Evolutionary conservation across 768 basidiomycete species (phyloP), one percentile per base, ranked within the genome.

Genomic region (Phylloporus arenicola): DNA sequence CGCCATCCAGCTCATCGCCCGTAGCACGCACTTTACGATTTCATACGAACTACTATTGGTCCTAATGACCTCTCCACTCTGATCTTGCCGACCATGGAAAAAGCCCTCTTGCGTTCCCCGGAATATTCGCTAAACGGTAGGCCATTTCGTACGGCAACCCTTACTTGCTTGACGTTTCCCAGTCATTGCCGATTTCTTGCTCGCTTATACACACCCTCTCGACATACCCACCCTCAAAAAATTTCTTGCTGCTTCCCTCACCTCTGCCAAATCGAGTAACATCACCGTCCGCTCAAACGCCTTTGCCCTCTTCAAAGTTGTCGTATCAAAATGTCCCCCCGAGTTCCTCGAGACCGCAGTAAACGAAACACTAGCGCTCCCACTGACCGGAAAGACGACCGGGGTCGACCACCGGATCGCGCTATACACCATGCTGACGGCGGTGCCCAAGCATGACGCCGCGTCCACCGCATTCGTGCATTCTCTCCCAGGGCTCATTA

Each of bases 391-490:
- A 19, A 99, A 96, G 73, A 89, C 92, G 0, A 71, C 84, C 1
- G 91, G 92, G 2, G 78, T 88, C 2, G 95, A 95, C 49, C 92
- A 98, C 64, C 83, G 94, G 16, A 65, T 83, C 5, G 74, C 86
- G 0, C 72, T 98, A 9, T 94, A 91, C 68, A 76, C 80, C 1
- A 91, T 98, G 83, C 74, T 92, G 2, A 69, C 75, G 2, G 62
- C 62, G 45, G 54, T 92, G 1, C 67, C 71, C 0, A 74, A 84
- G 3, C 79, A 78, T 5, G 57, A 71, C 3, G 52, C 67, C 0
- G 68, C 83, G 1, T 79, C 91, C 0, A 59, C 76, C 39, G 65
- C 69, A 1, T 62, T 75, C 6, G 67, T 70, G 0, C 65, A 73
- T 31, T 64, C 72, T 1, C 64, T 78, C 11, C 68, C 75, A 3